Base-by-base conservation (phyloP, 306 rosid species). In the Dryas alaskensis region DNA sequence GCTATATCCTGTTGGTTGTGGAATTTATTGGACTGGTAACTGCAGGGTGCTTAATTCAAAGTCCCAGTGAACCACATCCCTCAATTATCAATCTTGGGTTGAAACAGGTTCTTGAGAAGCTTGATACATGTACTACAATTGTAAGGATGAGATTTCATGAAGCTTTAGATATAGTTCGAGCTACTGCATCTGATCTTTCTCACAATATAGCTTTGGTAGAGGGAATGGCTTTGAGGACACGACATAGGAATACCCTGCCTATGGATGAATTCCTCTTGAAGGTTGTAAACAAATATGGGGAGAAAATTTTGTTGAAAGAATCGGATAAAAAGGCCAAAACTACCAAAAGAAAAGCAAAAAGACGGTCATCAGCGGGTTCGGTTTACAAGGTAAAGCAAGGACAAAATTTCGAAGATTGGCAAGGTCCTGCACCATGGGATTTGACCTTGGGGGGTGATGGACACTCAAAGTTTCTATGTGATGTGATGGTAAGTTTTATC, bases 381-480 rank as follows among this genome's bases (percentile, higher is more conserved):
- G 76, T 78, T 69, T 53, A 51, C 73, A 80, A 75, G 40, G 89
- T 69, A 84, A 90, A 81, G 45, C 79, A 39, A 66, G 49, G 80
- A 58, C 91, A 86, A 72, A 65, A 77, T 65, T 58, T 69, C 66
- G 91, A 88, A 67, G 90, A 84, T 60, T 88, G 91, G 93, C 85
- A 70, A 71, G 96, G 93, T 17, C 86, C 80, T 4, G 78, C 89
- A 40, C 92, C 94, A 63, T 93, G 94, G 96, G 96, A 91, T 78
- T 78, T 78, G 47, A 79, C 87, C 16, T 50, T 82, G 44, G 94
- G 96, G 25, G 96, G 92, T 40, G 84, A 91, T 84, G 98, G 96
- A 79, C 74, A 60, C 81, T 96, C 98, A 42, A 88, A 87, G 85
- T 91, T 93, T 86, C 81, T 93, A 31, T 93, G 98, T 53, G 98